Percentiles rank a stretch among this genome's conserved stretches.
Conservation (phyloP, 2,329 filamentous ascomycete species). For the Beauveria varroae region DNA sequence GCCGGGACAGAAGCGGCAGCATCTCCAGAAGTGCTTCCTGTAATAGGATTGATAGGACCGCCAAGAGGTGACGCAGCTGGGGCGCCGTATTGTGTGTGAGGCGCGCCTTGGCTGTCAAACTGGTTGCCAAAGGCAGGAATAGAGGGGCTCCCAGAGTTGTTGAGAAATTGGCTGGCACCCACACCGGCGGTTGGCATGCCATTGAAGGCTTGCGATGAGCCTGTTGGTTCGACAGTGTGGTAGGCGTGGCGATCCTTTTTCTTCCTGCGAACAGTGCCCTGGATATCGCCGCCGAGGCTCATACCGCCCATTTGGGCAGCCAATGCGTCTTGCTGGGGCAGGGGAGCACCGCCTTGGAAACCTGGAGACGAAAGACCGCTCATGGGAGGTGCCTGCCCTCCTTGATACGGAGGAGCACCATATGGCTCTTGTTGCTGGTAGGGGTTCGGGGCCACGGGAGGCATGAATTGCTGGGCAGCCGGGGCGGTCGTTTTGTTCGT, state of each 20-base stretch:
- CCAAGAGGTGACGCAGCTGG: neutral
- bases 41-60: slow-evolving; percentile 17
- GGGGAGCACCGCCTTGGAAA: slow-evolving; percentile 17
- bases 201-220: slow-evolving; percentile 62
- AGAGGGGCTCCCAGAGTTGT: slow-evolving; percentile 20
- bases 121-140: slow-evolving; percentile 32
- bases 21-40: slow-evolving; percentile 19
- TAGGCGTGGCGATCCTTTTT: slow-evolving; percentile 96
- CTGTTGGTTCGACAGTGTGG: slow-evolving; percentile 70
- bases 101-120: slow-evolving; percentile 29
- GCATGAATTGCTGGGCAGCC: slow-evolving; percentile 48
- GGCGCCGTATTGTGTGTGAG: neutral
- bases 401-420: slow-evolving; percentile 35
- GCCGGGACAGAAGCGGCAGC: slow-evolving; percentile 26
- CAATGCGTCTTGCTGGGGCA: slow-evolving; percentile 42
- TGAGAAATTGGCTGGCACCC: slow-evolving; percentile 35
- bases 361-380: slow-evolving; percentile 24
- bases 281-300: slow-evolving; percentile 49
- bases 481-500: slow-evolving; percentile 43
- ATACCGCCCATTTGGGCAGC: slow-evolving; percentile 72
- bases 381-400: slow-evolving; percentile 21
- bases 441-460: slow-evolving; percentile 43
- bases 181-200: slow-evolving; percentile 54
- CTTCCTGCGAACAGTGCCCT: slow-evolving; percentile 55
- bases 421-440: slow-evolving; percentile 42